These are phyloP conservation scores for Trypanosoma melophagium DNA, from an alignment of 208 protist genomes.

Conservation along the genomic window DNA sequence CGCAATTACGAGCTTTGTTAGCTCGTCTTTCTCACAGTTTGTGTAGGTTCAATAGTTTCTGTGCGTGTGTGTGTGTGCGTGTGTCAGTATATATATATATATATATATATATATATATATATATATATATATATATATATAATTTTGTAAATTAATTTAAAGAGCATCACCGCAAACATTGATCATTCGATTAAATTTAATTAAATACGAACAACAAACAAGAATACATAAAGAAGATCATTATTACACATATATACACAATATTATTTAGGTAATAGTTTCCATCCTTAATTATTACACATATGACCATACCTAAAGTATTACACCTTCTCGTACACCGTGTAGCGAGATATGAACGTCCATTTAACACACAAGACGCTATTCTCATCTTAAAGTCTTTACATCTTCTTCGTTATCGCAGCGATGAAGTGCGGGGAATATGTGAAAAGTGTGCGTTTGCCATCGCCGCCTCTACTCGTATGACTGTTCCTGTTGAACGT, in stretches of 20 bases:
- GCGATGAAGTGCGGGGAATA: slow-evolving; percentile 35
- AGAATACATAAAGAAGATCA: no score
- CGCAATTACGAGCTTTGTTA: background rate
- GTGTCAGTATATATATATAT: no score
- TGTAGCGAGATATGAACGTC: slow-evolving; percentile 35
- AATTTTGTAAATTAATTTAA: background rate
- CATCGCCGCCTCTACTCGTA: slow-evolving; percentile 41
- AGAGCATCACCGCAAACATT: no score
- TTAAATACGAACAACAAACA: no score
- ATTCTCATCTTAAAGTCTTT: slow-evolving; percentile 55
- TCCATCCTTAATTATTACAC: background rate
- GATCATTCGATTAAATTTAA: no score
- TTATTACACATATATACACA: slow-evolving; percentile 10
- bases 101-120: slow-evolving; percentile 1
- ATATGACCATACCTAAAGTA: slow-evolving; percentile 1
- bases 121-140: slow-evolving; percentile 3
- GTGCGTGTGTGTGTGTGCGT: no score
- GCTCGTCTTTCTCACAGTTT: background rate
- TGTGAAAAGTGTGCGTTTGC: slow-evolving; percentile 66
- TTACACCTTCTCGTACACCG: slow-evolving; percentile 37
- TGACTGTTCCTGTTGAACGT: slow-evolving; percentile 30
- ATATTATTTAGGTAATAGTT: background rate
- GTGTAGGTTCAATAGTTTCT: no score
- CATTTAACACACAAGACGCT: slow-evolving; percentile 62
- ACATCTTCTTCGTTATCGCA: slow-evolving; percentile 36